Base-by-base conservation (phyloP, 2,329 filamentous ascomycete genomes). In the Onygena corvina region DNA sequence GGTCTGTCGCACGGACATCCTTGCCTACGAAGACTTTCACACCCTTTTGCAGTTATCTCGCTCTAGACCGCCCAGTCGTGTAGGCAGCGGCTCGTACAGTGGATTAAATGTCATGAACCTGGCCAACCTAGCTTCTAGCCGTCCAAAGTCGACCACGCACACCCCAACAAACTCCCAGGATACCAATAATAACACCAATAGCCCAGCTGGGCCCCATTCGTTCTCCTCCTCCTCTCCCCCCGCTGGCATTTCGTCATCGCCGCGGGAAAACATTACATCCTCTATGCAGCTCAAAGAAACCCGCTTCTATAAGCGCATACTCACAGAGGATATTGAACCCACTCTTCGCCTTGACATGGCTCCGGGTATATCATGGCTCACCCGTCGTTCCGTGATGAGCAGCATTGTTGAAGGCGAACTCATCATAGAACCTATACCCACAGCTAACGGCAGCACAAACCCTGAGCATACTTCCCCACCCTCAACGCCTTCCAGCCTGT, bases 321-420 rank as follows among this genome's bases (percentile, higher is more conserved):
- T 96, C 21, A 76, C 79, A 16, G 92, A 98, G 64, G 92, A 98
- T 61, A 86, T 98, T 50, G 92, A 98, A 62, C 92, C 92, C 0
- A 94, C 92, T 0, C 71, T 98, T 7, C 81, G 92, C 35, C 76
- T 98, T 2, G 92, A 98, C 64, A 76, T 80, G 2, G 89, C 92
- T 0, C 92, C 92, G 0, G 86, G 89, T 0, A 77, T 98, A 23
- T 95, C 88, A 0, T 98, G 92, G 87, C 76, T 98, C 42, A 88
- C 86, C 45, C 83, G 90, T 40, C 81, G 92, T 50, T 85, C 83
- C 4, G 88, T 96, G 3, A 67, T 94, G 31, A 83, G 77, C 53
- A 82, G 87, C 47, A 84, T 98, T 56, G 84, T 83, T 16, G 85
- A 93, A 31, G 90, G 90, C 8, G 83, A 80, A 8, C 73, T 98